Evolutionary conservation across 441 rosid species (phyloP), one percentile per base, ranked within the genome.

Genomic region (Populus hybrid): DNA sequence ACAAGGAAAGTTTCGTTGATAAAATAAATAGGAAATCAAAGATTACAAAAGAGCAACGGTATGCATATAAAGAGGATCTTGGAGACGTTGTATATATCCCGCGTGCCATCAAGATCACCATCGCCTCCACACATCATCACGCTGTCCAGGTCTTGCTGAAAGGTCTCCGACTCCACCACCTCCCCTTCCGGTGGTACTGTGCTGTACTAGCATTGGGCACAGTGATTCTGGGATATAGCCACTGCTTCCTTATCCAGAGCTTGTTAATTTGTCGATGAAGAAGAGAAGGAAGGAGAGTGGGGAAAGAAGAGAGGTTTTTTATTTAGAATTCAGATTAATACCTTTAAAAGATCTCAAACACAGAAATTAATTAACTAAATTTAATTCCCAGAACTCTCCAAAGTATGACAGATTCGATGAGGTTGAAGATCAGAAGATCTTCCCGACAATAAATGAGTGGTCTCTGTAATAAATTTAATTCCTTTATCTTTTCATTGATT

Each of bases 161-260:
- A 84, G 90, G 80, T 79, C 91, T 75, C 83, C 36, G 79, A 88
- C 94, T 63, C 96, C 90, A 42, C 97, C 94, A 70, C 97, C 90
- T 38, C 42, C 32, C 3, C 61, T 90, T 76, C 97, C 97, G 72
- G 88, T 79, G 59, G 75, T 10, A 38, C 10, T 64, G 71, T 73
- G 75, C 71, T 74, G 16, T 67, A 6, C 70, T n/a, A 77, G 82
- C 53, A 84, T 82, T 69, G 71, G 79, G 68, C 85, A 84, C 30
- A 77, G 81, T 57, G 86, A 83, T 38, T 89, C 90, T 53, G 91
- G 79, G 92, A 89, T 77, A 64, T 84, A 9, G 84, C 83, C 70
- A 85, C 84, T 23, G 87, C 90, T 80, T 88, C 93, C 63, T 81
- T 87, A 81, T 91, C 87, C 65, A 86, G 93, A 38, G 12, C 42